Percentiles rank a stretch among this genome's conserved stretches.
phyloP scores from a whole-genome alignment of 2,329 filamentous ascomycete species.

The Trichoderma sp. region DNA sequence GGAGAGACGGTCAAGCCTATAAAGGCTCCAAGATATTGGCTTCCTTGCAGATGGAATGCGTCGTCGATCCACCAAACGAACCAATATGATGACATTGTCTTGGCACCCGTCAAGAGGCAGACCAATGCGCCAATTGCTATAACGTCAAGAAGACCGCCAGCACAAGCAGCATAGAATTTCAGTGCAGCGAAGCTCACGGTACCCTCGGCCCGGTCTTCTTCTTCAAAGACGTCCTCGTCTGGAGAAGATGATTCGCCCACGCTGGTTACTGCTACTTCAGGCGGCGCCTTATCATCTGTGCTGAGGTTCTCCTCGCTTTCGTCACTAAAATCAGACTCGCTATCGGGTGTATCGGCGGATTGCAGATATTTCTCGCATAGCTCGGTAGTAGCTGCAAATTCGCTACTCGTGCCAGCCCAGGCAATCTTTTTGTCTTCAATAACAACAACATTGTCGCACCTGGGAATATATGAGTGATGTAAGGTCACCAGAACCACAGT shows the following conservation, averaged over 20 bases:
- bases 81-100: not conserved
- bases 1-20: not conserved
- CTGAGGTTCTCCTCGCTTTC: not conserved
- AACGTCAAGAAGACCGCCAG: not conserved
- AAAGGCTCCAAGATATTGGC: not conserved
- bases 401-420: not conserved
- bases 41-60: not conserved
- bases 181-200: not conserved
- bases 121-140: not conserved
- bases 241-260: not conserved
- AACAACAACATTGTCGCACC: not conserved
- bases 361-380: not conserved
- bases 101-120: not conserved
- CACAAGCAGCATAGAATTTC: not conserved
- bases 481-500: not conserved
- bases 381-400: not conserved
- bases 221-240: not conserved
- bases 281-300: not conserved
- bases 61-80: not conserved
- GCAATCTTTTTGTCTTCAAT: not conserved
- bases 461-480: not conserved
- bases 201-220: not conserved
- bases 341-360: not conserved
- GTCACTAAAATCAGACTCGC: not conserved
- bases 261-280: not conserved